Evolutionary conservation across 2,329 filamentous ascomycete genomes (phyloP), one percentile per base, ranked within the genome.

Genomic region (Sporothrix brasiliensis): DNA sequence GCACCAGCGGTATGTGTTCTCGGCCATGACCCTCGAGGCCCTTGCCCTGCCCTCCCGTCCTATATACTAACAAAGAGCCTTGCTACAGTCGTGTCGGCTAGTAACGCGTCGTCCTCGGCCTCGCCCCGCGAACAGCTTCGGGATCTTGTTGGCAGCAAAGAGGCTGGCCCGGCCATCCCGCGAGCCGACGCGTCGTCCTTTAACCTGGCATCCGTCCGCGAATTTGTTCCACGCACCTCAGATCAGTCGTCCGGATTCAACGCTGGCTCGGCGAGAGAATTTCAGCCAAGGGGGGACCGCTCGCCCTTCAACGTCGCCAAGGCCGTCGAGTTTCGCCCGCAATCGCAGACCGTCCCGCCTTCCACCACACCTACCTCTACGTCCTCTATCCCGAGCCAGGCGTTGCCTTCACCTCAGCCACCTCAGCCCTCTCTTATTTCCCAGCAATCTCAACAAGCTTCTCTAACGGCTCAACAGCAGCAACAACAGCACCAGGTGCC

Each of bases 121-220:
- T 73, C 73, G 4, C 70, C 72, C 1, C 73, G 66, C 56, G 70
- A 74, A 47, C 69, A 44, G 13, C 19, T 69, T 14, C 60, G 69
- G 4, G 69, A 73, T 13, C 41, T 56, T 10, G 53, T 27, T 14
- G 19, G 47, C 44, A 41, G 41, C 49, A 70, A 71, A 41, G 72
- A 73, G 13, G 27, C 65, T 5, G 58, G 65, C 21, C 69, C 65
- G 39, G 13, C 70, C 1, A 6, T 69, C 11, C 68, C 73, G 1
- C 73, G 73, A 19, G 47, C 61, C 54, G 73, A 73, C 14, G 44
- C 60, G 0, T 47, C 73, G 2, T 47, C 71, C 3, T 93, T 91
- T 76, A 83, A 85, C 69, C 87, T 91, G 78, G 79, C 85, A 5
- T 79, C 82, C 27, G 83, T 90, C 52, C 84, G 74, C 73, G 88